These are phyloP conservation scores for Amaranthus tricolor DNA, from an alignment of 179 eudicot species.

Conservation along the genomic window DNA sequence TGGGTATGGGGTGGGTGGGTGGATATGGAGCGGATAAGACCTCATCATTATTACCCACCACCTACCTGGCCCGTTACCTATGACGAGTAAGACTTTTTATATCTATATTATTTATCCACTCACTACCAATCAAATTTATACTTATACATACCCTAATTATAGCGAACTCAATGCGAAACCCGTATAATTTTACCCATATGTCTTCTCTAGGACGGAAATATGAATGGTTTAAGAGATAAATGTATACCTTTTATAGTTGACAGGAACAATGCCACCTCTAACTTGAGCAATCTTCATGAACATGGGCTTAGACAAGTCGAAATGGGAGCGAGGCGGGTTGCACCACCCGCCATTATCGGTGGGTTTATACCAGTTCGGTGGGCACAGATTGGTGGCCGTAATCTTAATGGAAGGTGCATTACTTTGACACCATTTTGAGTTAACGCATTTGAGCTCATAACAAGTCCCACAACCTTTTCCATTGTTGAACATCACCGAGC, in stretches of 20 bases:
- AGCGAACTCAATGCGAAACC: no score
- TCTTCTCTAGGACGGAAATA: no score
- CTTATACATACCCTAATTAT: no score
- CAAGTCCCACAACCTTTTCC: constrained; percentile 63
- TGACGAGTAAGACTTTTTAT: no score
- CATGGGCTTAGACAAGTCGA: constrained; percentile 72
- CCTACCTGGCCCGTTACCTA: no score
- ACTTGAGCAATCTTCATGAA: constrained; percentile 63
- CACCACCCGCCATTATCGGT: constrained; percentile 76
- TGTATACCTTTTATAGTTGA: constrained; percentile 39
- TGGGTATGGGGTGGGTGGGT: no score
- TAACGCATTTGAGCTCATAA: constrained; percentile 47
- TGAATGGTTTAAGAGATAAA: background rate
- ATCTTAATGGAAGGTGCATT: constrained; percentile 39
- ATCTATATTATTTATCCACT: no score
- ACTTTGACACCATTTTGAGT: constrained; percentile 45
- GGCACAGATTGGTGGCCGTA: constrained; percentile 74
- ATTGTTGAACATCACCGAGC: constrained; percentile 55
- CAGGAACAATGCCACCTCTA: constrained; percentile 74
- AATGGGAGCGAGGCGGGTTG: constrained; percentile 78
- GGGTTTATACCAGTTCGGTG: constrained; percentile 55
- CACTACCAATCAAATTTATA: no score
- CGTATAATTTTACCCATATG: no score
- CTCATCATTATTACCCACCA: no score
- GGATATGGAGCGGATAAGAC: no score